phyloP scores from a whole-genome alignment of 1,139 yeast species.

The Hyphopichia khmerensis region DNA sequence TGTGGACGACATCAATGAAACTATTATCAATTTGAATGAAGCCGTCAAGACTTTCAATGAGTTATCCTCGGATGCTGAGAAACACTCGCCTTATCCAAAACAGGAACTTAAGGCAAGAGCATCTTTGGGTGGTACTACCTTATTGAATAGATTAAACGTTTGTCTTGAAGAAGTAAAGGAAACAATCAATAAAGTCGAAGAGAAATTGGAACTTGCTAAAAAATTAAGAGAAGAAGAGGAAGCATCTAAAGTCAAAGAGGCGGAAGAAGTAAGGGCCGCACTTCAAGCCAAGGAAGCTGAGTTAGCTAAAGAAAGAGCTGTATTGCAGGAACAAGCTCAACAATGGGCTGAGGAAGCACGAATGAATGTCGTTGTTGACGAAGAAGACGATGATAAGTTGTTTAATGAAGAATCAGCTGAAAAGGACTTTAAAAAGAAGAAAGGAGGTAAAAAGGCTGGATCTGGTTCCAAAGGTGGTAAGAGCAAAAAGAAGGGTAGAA shows the following conservation, averaged over 20 bases:
- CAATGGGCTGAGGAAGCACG: constrained; percentile 71
- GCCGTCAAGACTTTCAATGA: constrained; percentile 64
- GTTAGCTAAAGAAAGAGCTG: constrained; percentile 65
- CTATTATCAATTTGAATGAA: constrained; percentile 56
- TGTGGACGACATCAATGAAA: constrained; percentile 58
- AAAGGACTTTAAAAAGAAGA: constrained; percentile 18
- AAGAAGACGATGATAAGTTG: constrained; percentile 31
- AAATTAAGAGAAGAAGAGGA: constrained; percentile 61
- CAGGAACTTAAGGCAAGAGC: constrained; percentile 84
- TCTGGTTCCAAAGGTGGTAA: constrained; percentile 10
- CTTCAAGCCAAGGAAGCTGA: constrained; percentile 48
- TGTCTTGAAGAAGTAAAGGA: constrained; percentile 72
- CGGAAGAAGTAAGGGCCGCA: constrained; percentile 39
- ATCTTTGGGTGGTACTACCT: constrained; percentile 74
- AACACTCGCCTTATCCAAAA: constrained; percentile 71
- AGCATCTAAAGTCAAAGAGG: constrained; percentile 37
- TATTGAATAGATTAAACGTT: constrained; percentile 68
- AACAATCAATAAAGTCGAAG: constrained; percentile 56
- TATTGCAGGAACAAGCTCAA: constrained; percentile 76
- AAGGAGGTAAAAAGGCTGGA: constrained; percentile 10
- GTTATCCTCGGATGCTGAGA: constrained; percentile 52
- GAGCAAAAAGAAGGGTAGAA: constrained; percentile 17
- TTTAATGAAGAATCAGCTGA: constrained; percentile 26
- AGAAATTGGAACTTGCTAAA: constrained; percentile 72
- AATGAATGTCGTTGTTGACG: constrained; percentile 30